A percentile compares a stretch with the other conserved stretches of the same genome.
phyloP scores from a whole-genome alignment of 164 flowering plant species.

The Piper longum region DNA sequence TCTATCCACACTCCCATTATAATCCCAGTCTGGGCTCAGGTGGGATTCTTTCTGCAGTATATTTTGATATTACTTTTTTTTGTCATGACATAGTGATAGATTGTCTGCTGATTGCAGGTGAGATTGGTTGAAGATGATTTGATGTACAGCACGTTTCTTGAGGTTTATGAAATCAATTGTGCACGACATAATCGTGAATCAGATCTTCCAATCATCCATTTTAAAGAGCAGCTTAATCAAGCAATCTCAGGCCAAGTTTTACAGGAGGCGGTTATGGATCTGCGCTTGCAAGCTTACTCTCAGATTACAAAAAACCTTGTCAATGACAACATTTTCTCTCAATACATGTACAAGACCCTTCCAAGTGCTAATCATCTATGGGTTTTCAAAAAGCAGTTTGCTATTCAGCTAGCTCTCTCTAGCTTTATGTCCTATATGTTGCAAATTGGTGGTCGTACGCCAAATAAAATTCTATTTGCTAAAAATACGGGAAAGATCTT shows the following conservation, averaged over 20 bases:
- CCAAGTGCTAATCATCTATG: conserved; percentile 82
- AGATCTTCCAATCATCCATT: conserved; percentile 87
- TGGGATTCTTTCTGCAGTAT: conserved; percentile 7
- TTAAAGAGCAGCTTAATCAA: conserved; percentile 91
- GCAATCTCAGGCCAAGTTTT: conserved; percentile 88
- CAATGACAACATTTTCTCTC: conserved; percentile 73
- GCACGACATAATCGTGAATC: conserved; percentile 86
- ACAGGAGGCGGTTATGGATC: conserved; percentile 80
- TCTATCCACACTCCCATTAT: conserved; percentile 90
- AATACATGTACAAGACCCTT: conserved; percentile 92
- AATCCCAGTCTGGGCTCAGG: conserved; percentile 99
- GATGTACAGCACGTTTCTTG: conserved; percentile 94
- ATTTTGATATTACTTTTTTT: too few species aligned
- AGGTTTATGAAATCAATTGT: conserved; percentile 97
- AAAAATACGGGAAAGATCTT: conserved; percentile 96
- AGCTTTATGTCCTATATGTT: conserved; percentile 93
- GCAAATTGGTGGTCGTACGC: conserved; percentile 96
- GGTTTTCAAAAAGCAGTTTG: conserved; percentile 98
- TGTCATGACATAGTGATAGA: not conserved
- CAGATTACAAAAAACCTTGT: conserved; percentile 69
- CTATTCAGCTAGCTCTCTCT: conserved; percentile 90
- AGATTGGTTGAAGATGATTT: conserved; percentile 99
- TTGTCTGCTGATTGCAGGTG: conserved; percentile 33
- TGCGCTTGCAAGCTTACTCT: conserved; percentile 85
- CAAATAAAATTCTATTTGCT: conserved; percentile 91